A percentile compares a stretch with the other conserved stretches of the same genome.
phyloP scores from a whole-genome alignment of 176 grass and related monocot species.

The Cocos nucifera region DNA sequence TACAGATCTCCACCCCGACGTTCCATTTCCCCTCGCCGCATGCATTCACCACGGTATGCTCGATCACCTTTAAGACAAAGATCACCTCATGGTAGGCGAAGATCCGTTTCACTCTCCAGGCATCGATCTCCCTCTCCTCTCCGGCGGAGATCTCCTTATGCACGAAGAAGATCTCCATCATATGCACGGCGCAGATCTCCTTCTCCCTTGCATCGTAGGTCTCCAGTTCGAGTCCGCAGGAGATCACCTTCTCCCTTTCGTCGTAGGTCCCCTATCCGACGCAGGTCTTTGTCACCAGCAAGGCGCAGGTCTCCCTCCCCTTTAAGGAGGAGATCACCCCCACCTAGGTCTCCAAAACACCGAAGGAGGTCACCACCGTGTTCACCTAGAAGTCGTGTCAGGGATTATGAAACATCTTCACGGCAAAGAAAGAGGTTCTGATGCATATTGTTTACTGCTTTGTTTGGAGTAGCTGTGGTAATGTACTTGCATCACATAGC shows the following conservation, averaged over 20 bases:
- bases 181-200: slow-evolving; percentile 34
- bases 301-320: slow-evolving; percentile 27
- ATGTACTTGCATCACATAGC: background rate
- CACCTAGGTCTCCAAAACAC: slow-evolving; percentile 27
- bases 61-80: slow-evolving; percentile 30
- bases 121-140: slow-evolving; percentile 34
- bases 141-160: slow-evolving; percentile 30
- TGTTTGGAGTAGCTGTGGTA: background rate
- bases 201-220: slow-evolving; percentile 32
- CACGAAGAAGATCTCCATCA: slow-evolving; percentile 49
- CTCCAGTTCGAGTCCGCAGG: slow-evolving; percentile 32
- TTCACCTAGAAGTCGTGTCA: slow-evolving; percentile 27
- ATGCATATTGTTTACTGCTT: slow-evolving; percentile 16
- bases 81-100: slow-evolving; percentile 41
- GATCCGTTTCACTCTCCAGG: slow-evolving; percentile 33
- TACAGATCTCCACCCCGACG: slow-evolving; percentile 25
- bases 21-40: slow-evolving; percentile 42
- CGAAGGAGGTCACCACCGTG: slow-evolving; percentile 24
- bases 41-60: slow-evolving; percentile 43
- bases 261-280: slow-evolving; percentile 42
- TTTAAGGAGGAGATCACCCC: slow-evolving; percentile 8
- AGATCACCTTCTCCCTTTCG: slow-evolving; percentile 2
- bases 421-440: slow-evolving; percentile 41
- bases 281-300: slow-evolving; percentile 27
- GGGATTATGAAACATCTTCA: slow-evolving; percentile 34